These are phyloP conservation scores for Tricladium varicosporioides DNA, from an alignment of 2,329 filamentous ascomycete species.

Conservation along the genomic window DNA sequence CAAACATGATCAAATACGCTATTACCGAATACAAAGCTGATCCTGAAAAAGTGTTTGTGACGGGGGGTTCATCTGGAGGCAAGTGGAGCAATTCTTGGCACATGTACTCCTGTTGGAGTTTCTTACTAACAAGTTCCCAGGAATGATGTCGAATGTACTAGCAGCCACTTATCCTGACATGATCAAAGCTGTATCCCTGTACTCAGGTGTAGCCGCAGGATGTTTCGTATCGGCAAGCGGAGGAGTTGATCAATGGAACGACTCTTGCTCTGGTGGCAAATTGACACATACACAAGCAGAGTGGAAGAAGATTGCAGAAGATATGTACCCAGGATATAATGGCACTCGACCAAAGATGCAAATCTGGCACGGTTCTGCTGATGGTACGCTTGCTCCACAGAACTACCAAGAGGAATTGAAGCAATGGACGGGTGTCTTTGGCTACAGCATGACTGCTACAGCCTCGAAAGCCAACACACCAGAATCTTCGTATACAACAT, in stretches of 20 bases:
- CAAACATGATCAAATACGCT: conserved; percentile 56
- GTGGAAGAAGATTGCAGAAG: conserved; percentile 47
- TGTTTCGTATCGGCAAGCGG: conserved; percentile 37
- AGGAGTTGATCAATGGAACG: conserved; percentile 51
- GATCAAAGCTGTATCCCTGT: conserved; percentile 43
- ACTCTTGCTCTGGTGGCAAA: conserved; percentile 42
- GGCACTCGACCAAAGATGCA: conserved; percentile 27
- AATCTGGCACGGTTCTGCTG: conserved; percentile 37
- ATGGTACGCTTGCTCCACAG: conserved; percentile 38
- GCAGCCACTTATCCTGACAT: conserved; percentile 43
- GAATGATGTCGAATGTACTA: conserved; percentile 50
- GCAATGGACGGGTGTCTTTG: conserved; percentile 47
- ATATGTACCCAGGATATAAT: conserved; percentile 39
- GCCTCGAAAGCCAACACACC: conserved; percentile 14
- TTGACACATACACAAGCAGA: conserved; percentile 37
- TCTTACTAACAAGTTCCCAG: conserved; percentile 19
- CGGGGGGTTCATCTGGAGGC: conserved; percentile 47
- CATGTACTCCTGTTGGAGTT: background rate
- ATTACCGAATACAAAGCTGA: conserved; percentile 50
- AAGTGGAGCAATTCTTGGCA: conserved; percentile 15
- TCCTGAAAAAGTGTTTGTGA: conserved; percentile 50
- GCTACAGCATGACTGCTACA: conserved; percentile 19
- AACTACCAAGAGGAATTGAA: conserved; percentile 45
- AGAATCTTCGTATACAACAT: conserved; percentile 11
- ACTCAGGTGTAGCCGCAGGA: conserved; percentile 43